These are phyloP conservation scores for Zostera marina DNA, from an alignment of 116 monocot species.

Conservation along the genomic window DNA sequence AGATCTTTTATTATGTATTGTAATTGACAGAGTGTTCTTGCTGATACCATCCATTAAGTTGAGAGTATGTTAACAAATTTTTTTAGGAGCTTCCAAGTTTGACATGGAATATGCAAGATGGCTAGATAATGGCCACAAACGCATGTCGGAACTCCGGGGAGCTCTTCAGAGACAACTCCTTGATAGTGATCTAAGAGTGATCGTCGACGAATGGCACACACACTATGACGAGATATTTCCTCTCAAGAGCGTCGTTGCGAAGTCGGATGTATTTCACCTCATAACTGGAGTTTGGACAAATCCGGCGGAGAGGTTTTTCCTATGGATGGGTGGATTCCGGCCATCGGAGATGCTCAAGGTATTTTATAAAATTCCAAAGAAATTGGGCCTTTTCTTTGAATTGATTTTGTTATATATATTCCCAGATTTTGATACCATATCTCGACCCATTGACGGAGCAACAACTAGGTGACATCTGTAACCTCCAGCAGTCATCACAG, in stretches of 20 bases:
- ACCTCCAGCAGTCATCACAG: slow-evolving; percentile 71
- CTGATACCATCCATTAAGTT: too few species aligned
- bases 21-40: too few species aligned
- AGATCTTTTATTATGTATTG: too few species aligned
- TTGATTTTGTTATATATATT: neutral
- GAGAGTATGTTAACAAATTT: neutral
- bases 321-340: slow-evolving; percentile 93
- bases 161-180: slow-evolving; percentile 42
- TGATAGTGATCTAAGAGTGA: slow-evolving; percentile 49
- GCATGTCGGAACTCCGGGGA: slow-evolving; percentile 49
- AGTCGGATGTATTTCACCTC: slow-evolving; percentile 76
- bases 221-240: slow-evolving; percentile 70
- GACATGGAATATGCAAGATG: slow-evolving; percentile 83
- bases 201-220: slow-evolving; percentile 45
- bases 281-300: slow-evolving; percentile 76
- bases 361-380: too few species aligned
- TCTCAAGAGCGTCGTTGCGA: slow-evolving; percentile 39
- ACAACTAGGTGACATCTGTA: slow-evolving; percentile 53
- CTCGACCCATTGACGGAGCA: slow-evolving; percentile 87
- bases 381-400: too few species aligned
- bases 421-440: slow-evolving; percentile 59
- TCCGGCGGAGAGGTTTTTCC: slow-evolving; percentile 80
- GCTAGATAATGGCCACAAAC: slow-evolving; percentile 57
- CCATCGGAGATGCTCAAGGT: slow-evolving; percentile 91
- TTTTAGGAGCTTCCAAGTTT: slow-evolving; percentile 49